Percentiles rank a stretch among this genome's conserved stretches.
Evolutionary conservation across 2,329 filamentous ascomycete genomes (phyloP).

Genomic region (Fusarium liriodendri): DNA sequence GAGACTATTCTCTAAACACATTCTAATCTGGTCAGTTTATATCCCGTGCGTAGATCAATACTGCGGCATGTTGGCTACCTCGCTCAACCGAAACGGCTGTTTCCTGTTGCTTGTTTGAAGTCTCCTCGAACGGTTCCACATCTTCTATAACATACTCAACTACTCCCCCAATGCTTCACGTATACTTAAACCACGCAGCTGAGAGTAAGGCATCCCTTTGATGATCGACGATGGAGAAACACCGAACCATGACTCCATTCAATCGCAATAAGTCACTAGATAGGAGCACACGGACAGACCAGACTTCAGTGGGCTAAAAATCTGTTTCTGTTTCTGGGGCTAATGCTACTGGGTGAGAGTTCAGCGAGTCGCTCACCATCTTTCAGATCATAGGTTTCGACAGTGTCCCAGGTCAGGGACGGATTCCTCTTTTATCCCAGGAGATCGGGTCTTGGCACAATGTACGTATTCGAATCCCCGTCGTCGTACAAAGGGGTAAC

Average conservation of each 20-base stretch:
- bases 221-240: not conserved
- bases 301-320: no score
- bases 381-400: not conserved
- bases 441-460: no score
- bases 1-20: no score
- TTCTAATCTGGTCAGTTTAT: not conserved
- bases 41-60: not conserved
- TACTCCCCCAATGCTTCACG: no score
- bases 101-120: no score
- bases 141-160: no score
- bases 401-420: not conserved
- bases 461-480: accelerated
- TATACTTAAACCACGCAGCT: not conserved
- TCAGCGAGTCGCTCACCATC: accelerated
- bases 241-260: not conserved
- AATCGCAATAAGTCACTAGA: not conserved
- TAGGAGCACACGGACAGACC: no score
- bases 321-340: no score
- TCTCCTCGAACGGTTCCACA: accelerated
- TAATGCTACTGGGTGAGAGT: accelerated
- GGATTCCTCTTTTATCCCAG: not conserved
- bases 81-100: not conserved
- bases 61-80: not conserved
- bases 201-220: not conserved
- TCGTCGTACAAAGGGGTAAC: no score